Percentiles rank a stretch among this genome's conserved stretches.
Conservation (phyloP, 192 early-diverging fungal genomes). For the Linnemannia schmuckeri region DNA sequence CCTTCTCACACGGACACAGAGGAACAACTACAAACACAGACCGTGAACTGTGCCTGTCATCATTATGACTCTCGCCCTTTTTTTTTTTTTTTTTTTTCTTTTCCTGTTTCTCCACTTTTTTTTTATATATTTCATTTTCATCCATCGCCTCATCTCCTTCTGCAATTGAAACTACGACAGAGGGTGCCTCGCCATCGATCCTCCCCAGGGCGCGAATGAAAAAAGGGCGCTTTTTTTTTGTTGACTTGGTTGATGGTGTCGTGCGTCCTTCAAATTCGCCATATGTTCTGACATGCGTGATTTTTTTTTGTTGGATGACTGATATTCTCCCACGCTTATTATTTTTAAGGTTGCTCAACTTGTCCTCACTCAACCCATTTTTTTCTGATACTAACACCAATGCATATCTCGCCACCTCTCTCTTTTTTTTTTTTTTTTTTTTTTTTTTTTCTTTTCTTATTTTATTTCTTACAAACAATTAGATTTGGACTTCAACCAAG, state of each 20-base stretch:
- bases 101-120: constrained; percentile 1
- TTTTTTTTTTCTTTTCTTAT: neutral
- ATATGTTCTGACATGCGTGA: constrained; percentile 2
- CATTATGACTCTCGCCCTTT: constrained; percentile 1
- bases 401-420: neutral
- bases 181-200: constrained; percentile 1
- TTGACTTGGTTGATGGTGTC: neutral
- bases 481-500: constrained; percentile 97
- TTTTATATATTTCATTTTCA: neutral
- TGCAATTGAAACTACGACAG: constrained; percentile 7
- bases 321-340: constrained; percentile 34
- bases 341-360: constrained; percentile 11
- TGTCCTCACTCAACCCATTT: neutral
- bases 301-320: neutral
- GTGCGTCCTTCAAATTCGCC: neutral
- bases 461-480: neutral
- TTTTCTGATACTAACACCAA: constrained; percentile 7
- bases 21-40: neutral
- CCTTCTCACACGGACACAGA: neutral
- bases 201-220: neutral
- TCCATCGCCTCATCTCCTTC: neutral
- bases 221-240: neutral
- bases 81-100: neutral
- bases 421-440: neutral
- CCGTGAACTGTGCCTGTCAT: neutral